phyloP scores from a whole-genome alignment of 805 yeast species.

The Candida endomychidarum region DNA sequence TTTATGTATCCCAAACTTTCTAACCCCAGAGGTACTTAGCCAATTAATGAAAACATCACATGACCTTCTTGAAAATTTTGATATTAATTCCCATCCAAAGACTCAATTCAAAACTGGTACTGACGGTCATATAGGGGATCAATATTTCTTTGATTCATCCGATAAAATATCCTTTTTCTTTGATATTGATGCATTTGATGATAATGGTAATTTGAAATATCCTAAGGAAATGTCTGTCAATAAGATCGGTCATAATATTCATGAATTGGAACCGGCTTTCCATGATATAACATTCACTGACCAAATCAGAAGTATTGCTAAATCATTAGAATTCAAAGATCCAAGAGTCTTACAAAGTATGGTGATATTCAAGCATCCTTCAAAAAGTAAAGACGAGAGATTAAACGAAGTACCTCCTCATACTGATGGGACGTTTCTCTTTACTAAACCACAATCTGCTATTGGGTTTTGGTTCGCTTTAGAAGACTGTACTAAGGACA shows the following conservation, averaged over 20 bases:
- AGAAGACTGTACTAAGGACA: conserved; percentile 64
- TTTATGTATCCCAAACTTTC: conserved; percentile 56
- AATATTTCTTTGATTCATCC: conserved; percentile 66
- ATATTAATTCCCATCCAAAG: conserved; percentile 58
- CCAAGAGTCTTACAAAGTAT: conserved; percentile 76
- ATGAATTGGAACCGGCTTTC: conserved; percentile 54
- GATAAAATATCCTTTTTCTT: conserved; percentile 70
- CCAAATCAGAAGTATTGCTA: conserved; percentile 51
- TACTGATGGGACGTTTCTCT: conserved; percentile 72
- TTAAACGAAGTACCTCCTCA: conserved; percentile 72
- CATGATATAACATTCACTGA: conserved; percentile 49
- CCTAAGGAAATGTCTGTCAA: conserved; percentile 62
- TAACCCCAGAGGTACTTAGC: conserved; percentile 41
- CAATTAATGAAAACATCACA: conserved; percentile 44
- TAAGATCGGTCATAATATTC: conserved; percentile 80
- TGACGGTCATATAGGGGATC: conserved; percentile 67
- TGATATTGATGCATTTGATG: conserved; percentile 67
- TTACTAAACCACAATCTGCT: conserved; percentile 68
- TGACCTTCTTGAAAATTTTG: conserved; percentile 47
- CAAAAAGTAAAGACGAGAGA: conserved; percentile 19
- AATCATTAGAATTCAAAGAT: conserved; percentile 52
- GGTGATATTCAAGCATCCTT: conserved; percentile 77
- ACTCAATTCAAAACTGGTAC: conserved; percentile 67
- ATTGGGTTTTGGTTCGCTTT: conserved; percentile 82
- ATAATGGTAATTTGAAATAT: conserved; percentile 48